phyloP scores from a whole-genome alignment of 1,139 yeast genomes.

The Yamadazyma dushanensis region DNA sequence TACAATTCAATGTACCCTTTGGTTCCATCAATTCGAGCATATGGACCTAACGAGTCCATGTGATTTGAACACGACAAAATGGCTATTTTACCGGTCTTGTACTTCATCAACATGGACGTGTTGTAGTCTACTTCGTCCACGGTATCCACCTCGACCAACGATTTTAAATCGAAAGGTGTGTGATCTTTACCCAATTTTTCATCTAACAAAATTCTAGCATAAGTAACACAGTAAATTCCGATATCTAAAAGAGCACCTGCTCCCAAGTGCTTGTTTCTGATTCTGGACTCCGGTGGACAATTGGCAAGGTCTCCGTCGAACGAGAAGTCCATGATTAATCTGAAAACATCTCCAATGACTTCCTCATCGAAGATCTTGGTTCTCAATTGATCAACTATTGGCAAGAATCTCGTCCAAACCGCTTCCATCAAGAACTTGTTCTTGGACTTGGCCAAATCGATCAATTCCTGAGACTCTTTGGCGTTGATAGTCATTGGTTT shows the following conservation, averaged over 20 bases:
- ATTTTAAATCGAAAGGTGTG: slow-evolving; percentile 27
- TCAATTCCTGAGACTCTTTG: slow-evolving; percentile 44
- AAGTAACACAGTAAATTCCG: slow-evolving; percentile 60
- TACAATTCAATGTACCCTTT: slow-evolving; percentile 36
- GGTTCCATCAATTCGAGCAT: slow-evolving; percentile 38
- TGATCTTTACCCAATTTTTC: slow-evolving; percentile 28
- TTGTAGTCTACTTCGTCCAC: slow-evolving; percentile 36
- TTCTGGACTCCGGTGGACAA: slow-evolving; percentile 20
- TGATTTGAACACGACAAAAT: slow-evolving; percentile 34
- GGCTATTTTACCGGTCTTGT: slow-evolving; percentile 36
- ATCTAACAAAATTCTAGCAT: slow-evolving; percentile 41
- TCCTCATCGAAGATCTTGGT: slow-evolving; percentile 43
- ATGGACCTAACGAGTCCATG: slow-evolving; percentile 30
- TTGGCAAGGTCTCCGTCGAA: slow-evolving; percentile 17
- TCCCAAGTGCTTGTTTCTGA: slow-evolving; percentile 48
- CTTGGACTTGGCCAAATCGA: slow-evolving; percentile 45
- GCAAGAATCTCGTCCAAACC: slow-evolving; percentile 66
- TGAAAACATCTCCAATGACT: slow-evolving; percentile 24
- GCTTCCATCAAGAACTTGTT: slow-evolving; percentile 61
- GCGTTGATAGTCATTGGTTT: slow-evolving; percentile 60
- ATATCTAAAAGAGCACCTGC: slow-evolving; percentile 64
- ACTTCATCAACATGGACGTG: slow-evolving; percentile 34
- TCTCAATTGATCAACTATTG: slow-evolving; percentile 41
- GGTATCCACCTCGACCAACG: slow-evolving; percentile 33
- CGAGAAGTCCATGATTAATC: slow-evolving; percentile 11